Evolutionary conservation across 2,329 filamentous ascomycete species (phyloP), one percentile per base, ranked within the genome.

Genomic region (Epichloe sibirici): DNA sequence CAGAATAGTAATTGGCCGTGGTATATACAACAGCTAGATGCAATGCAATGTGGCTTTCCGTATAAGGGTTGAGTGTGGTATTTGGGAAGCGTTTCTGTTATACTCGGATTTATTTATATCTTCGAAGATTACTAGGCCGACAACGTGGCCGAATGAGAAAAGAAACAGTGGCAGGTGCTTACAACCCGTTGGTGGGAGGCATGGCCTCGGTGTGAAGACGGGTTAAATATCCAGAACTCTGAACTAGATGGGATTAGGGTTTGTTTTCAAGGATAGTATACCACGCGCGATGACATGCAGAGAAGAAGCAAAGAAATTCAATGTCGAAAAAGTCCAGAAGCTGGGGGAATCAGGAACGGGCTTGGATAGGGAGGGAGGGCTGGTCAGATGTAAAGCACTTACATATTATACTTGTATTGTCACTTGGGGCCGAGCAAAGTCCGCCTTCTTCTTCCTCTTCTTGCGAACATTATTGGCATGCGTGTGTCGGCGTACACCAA

Each of bases 331-430:
- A 40, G 12, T 37, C 25, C 23, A 21, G 44, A 42, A 8, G n/a
- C 25, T 8, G 38, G 38, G 37, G n/a, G 38, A 53, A 38, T 31
- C 42, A 49, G 28, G 43, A 37, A 35, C 43, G 21, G 11, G 25
- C 13, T 21, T 13, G 28, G 57, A 55, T 56, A 54, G 50, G 49
- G 56, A 45, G 55, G 59, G 61, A 59, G 61, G 15, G 17, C 51
- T 53, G 61, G 54, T 51, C 57, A 65, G 1, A 17, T 17, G 17
- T 66, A 65, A 66, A 62, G 59, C 62, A 58, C 52, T 58, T 43
- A 52, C 37, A n/a, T n/a, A n/a, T n/a, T 37, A 17, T 17, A 17
- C 17, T 17, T 17, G 17, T 31, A 31, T 31, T 31, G 28, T 9
- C 28, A 31, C 28, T 31, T 31, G 28, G 4, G 28, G 28, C 28